Evolutionary conservation across 306 rosid genomes (phyloP).

Genomic region (Rosa persica): DNA sequence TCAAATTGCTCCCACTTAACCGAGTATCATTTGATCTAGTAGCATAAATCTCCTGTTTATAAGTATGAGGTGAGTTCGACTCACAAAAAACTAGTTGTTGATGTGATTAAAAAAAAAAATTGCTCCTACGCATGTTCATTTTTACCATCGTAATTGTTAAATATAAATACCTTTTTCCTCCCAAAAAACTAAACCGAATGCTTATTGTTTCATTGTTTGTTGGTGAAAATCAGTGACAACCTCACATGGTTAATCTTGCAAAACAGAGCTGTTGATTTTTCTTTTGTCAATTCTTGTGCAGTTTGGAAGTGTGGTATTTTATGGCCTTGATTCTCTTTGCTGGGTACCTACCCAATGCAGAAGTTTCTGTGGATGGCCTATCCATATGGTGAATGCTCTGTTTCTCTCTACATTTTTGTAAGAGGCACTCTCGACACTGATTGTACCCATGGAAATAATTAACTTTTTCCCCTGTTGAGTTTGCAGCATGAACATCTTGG

Average conservation of each 20-base stretch:
- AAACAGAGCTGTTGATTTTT: not conserved
- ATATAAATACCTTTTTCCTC: too few relatives aligned
- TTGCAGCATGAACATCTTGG: conserved; percentile 73
- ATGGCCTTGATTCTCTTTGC: conserved; percentile 85
- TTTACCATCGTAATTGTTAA: too few relatives aligned
- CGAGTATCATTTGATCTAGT: too few relatives aligned
- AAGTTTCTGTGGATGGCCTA: conserved; percentile 68
- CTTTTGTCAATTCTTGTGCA: conserved; percentile 18
- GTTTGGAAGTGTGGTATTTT: conserved; percentile 83
- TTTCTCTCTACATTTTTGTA: not conserved
- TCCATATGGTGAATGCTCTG: conserved; percentile 67
- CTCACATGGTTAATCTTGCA: not conserved
- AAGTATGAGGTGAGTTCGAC: too few relatives aligned
- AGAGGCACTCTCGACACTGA: not conserved
- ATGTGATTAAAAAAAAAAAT: too few relatives aligned
- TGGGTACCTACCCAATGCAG: conserved; percentile 75
- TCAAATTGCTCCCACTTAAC: too few relatives aligned
- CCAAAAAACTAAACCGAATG: too few relatives aligned
- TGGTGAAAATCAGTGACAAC: too few relatives aligned
- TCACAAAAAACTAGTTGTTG: too few relatives aligned
- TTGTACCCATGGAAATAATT: not conserved
- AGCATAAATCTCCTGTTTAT: too few relatives aligned
- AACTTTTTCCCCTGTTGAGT: not conserved
- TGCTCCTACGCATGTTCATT: too few relatives aligned
- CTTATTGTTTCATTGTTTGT: too few relatives aligned